Evolutionary conservation across 306 rosid genomes (phyloP), one percentile per base, ranked within the genome.

Genomic region (Vachellia pachyceras): DNA sequence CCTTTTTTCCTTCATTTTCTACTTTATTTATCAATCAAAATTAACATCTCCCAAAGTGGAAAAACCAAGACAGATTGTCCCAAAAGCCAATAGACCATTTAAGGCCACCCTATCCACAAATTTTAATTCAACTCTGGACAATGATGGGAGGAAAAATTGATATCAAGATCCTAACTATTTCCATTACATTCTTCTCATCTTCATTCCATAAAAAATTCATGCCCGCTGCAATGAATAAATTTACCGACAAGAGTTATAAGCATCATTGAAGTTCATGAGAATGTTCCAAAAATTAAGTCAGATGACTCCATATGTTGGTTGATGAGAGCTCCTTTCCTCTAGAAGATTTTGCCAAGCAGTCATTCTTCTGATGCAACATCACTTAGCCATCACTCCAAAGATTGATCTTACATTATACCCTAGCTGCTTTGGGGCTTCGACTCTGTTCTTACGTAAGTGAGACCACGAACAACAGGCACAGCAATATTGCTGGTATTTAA

Each of bases 381-480:
- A 39, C 64, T 68, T 63, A 35, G 49, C 72, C 13, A 3, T 46
- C 67, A 81, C 54, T 54, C 41, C 10, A 22, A 36, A 20, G 25
- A 71, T 20, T 50, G 70, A 75, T 67, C 86, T 87, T 88, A 79
- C 20, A 73, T 22, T n/a, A 85, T 61, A 75, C 85, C 84, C 47
- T 44, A 57, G 55, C 84, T 86, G 49, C 90, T 87, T n/a, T 77
- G 88, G 12, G 88, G 90, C 86, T 91, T 94, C 29, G 90, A 44
- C 75, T 88, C 93, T 66, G 94, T 72, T 87, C 98, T 91, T 69
- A 94, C 85, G 14, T 91, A 94, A 66, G 93, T 91, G 83, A 94
- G 87, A 84, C 97, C 86, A 1, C 98, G 93, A 73, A 89, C 63
- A 68, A 84, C 84, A 37, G 91, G 80, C 5, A 84, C 68, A 33